Conservation (phyloP, 163 green algal genomes). For the Picocystis sp. region DNA sequence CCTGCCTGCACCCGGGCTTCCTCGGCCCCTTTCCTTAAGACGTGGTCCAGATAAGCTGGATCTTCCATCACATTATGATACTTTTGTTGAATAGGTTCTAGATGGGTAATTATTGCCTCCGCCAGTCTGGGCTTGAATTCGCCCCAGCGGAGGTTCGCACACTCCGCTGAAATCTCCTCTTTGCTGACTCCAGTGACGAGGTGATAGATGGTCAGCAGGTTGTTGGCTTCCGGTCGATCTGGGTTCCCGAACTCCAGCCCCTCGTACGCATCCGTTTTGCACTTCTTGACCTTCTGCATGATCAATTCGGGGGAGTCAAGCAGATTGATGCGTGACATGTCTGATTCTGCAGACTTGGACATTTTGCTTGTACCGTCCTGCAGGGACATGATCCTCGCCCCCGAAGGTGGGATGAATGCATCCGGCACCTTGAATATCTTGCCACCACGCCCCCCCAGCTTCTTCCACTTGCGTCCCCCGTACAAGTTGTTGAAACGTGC, state of each 20-base stretch:
- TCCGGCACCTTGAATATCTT: constrained; percentile 75
- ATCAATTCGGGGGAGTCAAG: constrained; percentile 69
- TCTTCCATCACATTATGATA: constrained; percentile 57
- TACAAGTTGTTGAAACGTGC: constrained; percentile 72
- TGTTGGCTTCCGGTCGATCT: constrained; percentile 80
- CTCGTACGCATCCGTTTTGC: constrained; percentile 46
- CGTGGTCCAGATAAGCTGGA: constrained; percentile 43
- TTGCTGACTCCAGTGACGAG: constrained; percentile 41
- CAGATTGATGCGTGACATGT: constrained; percentile 84
- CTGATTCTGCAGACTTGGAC: constrained; percentile 81
- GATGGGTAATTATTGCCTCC: constrained; percentile 74
- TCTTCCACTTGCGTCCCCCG: constrained; percentile 85
- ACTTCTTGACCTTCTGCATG: constrained; percentile 64
- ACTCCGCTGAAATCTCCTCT: constrained; percentile 16
- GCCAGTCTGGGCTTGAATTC: constrained; percentile 89
- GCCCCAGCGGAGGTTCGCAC: constrained; percentile 60
- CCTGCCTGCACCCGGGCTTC: constrained; percentile 45
- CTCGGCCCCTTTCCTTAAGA: constrained; percentile 48
- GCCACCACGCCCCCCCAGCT: constrained; percentile 62
- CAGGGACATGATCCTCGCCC: constrained; percentile 88
- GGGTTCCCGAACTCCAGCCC: constrained; percentile 28
- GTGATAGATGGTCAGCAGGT: constrained; percentile 92
- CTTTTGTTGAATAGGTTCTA: constrained; percentile 66
- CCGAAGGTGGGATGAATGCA: constrained; percentile 69
- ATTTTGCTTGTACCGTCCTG: constrained; percentile 67